Conservation (phyloP, 805 yeast genomes). For the Yamadazyma scolyti region DNA sequence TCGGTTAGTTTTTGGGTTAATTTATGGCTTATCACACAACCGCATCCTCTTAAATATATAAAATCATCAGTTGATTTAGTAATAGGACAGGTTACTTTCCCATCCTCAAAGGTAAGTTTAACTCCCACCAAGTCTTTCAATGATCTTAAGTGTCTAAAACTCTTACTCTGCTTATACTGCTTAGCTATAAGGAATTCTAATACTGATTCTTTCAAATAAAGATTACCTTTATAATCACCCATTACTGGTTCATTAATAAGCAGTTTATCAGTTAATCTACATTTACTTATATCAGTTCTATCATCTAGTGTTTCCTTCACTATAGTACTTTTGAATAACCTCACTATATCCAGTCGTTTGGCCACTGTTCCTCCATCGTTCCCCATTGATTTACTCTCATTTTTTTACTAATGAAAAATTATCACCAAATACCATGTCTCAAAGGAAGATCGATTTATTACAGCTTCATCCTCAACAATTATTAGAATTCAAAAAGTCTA, state of each 20-base stretch:
- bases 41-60: conserved; percentile 34
- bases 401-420: conserved; percentile 1
- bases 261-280: conserved; percentile 43
- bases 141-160: conserved; percentile 18
- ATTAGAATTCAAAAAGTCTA: conserved; percentile 73
- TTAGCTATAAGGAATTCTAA: conserved; percentile 51
- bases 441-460: conserved; percentile 52
- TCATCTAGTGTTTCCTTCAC: conserved; percentile 12
- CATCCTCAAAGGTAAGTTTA: conserved; percentile 17
- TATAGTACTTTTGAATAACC: conserved; percentile 16
- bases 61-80: conserved; percentile 16
- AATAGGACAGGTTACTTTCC: conserved; percentile 28
- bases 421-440: conserved; percentile 7
- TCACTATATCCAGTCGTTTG: conserved; percentile 48
- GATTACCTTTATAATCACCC: conserved; percentile 63
- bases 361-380: conserved; percentile 77
- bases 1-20: conserved; percentile 15
- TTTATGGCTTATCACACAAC: conserved; percentile 31
- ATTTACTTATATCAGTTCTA: conserved; percentile 18
- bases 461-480: conserved; percentile 81
- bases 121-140: conserved; percentile 25
- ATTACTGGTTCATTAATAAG: conserved; percentile 49
- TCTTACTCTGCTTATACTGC: conserved; percentile 15
- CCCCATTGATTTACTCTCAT: conserved; percentile 17
- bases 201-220: conserved; percentile 62